Percentiles rank a stretch among this genome's conserved stretches.
Conservation (phyloP, 2,329 filamentous ascomycete genomes). For the Colletotrichum eleusines region DNA sequence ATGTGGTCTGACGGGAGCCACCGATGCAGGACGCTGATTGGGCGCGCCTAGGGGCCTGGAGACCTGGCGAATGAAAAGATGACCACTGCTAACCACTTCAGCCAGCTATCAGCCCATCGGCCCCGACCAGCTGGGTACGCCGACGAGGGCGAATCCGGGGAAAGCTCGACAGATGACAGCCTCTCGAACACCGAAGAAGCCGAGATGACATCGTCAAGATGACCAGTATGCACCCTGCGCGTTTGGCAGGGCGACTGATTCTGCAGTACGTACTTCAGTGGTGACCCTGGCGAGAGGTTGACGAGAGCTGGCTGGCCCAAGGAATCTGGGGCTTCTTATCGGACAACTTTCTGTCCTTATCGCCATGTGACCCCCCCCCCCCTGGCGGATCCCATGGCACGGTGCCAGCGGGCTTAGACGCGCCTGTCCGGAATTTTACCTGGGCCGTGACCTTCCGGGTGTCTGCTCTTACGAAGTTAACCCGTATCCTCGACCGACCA, state of each 20-base stretch:
- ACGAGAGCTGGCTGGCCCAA: constrained; percentile 12
- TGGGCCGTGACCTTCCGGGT: constrained; percentile 38
- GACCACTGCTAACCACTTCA: constrained; percentile 31
- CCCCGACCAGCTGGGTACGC: constrained; percentile 29
- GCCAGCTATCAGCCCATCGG: constrained; percentile 37
- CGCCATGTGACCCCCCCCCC: constrained; percentile 42
- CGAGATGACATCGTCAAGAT: constrained; percentile 9
- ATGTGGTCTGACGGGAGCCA: constrained; percentile 42
- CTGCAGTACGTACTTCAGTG: neutral
- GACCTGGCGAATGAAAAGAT: constrained; percentile 39
- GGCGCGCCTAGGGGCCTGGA: constrained; percentile 19
- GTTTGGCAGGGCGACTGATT: neutral
- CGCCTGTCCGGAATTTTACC: constrained; percentile 36
- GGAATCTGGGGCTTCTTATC: constrained; percentile 38
- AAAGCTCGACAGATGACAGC: constrained; percentile 20
- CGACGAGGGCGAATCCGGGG: constrained; percentile 32
- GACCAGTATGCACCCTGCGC: neutral
- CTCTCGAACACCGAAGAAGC: constrained; percentile 21
- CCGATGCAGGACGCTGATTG: constrained; percentile 37
- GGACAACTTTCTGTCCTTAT: constrained; percentile 13
- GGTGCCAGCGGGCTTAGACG: constrained; percentile 19
- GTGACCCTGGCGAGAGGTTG: too few species aligned
- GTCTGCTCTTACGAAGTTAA: constrained; percentile 12
- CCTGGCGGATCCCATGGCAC: constrained; percentile 27
- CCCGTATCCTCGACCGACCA: constrained; percentile 23